These are phyloP conservation scores for Tetracentron sinense DNA, from an alignment of 164 flowering plant species.

Conservation along the genomic window DNA sequence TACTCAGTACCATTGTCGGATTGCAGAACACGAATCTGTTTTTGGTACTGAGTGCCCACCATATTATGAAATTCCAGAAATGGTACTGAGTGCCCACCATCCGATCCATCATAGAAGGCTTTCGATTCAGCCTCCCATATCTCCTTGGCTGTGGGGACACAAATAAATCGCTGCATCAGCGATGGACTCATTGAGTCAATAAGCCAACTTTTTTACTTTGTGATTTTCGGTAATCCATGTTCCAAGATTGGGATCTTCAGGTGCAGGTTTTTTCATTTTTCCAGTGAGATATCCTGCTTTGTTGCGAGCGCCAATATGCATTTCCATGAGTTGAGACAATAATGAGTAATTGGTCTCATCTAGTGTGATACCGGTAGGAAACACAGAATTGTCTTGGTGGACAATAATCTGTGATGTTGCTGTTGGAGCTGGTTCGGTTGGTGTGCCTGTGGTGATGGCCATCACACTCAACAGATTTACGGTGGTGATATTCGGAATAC, in stretches of 20 bases:
- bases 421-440: background rate
- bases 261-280: background rate
- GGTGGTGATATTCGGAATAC: background rate
- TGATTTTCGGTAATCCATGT: slow-evolving; percentile 13
- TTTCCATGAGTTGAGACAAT: slow-evolving; percentile 20
- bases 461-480: background rate
- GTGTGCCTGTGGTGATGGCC: background rate
- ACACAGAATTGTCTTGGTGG: background rate
- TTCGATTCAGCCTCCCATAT: background rate
- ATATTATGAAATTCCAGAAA: slow-evolving; percentile 8
- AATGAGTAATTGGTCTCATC: background rate
- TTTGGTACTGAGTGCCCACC: slow-evolving; percentile 14
- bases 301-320: slow-evolving; percentile 12
- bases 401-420: background rate
- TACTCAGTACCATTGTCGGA: slow-evolving; percentile 10
- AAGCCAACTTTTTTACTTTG: slow-evolving; percentile 9
- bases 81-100: too few species aligned
- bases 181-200: slow-evolving; percentile 6
- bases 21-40: slow-evolving; percentile 9
- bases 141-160: background rate
- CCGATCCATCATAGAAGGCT: background rate
- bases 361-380: background rate
- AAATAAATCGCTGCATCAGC: background rate
- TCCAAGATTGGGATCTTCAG: background rate
- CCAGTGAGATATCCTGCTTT: slow-evolving; percentile 12